Conservation (phyloP, 129 eudicot species). For the Artemisia annua region DNA sequence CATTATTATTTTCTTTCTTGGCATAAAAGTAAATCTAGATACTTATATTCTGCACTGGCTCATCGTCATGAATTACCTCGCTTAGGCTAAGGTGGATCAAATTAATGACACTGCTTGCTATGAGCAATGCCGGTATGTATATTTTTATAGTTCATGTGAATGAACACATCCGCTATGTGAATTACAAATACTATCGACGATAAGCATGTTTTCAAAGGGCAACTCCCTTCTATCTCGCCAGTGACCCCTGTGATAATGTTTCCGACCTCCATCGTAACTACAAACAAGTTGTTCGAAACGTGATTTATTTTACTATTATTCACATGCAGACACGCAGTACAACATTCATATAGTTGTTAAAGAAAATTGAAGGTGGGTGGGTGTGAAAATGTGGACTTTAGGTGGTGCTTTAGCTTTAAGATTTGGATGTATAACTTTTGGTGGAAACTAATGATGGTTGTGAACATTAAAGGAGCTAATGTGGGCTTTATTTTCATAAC, state of each 20-base stretch:
- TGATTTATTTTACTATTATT: neutral
- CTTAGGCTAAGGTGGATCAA: no score
- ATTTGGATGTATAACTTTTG: conserved; percentile 30
- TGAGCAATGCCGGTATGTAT: no score
- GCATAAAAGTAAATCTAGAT: conserved; percentile 1
- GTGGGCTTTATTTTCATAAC: conserved; percentile 38
- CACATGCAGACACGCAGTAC: conserved; percentile 2
- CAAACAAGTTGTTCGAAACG: neutral
- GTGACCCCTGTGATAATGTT: neutral
- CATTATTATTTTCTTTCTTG: conserved; percentile 10
- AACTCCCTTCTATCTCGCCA: no score
- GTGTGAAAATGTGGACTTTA: conserved; percentile 33
- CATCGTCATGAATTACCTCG: neutral
- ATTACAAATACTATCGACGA: no score
- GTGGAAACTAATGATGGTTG: conserved; percentile 43
- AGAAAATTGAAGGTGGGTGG: conserved; percentile 23
- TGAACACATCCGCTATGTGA: no score
- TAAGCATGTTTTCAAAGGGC: no score
- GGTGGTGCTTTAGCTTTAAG: conserved; percentile 36
- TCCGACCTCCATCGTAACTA: neutral
- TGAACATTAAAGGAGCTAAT: conserved; percentile 29
- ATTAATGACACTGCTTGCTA: no score
- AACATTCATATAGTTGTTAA: no score
- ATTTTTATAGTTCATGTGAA: no score
- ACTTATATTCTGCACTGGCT: neutral